Base-by-base conservation (phyloP, 441 rosid genomes). In the Populus tomentosa region DNA sequence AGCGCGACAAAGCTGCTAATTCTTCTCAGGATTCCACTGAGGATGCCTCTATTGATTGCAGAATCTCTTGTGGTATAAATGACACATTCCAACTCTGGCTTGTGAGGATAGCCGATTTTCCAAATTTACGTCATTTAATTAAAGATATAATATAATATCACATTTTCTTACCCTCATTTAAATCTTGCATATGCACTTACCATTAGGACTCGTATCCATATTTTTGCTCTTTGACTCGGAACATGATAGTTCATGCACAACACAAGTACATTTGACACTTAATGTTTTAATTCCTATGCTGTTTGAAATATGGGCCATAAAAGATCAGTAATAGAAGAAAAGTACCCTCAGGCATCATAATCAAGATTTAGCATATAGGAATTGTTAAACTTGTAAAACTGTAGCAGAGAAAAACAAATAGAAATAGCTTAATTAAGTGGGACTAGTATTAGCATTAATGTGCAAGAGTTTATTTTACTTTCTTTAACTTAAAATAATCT, bases 31-130 rank as follows among this genome's bases (percentile, higher is more conserved):
- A 90, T 76, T 74, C 85, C 75, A 88, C 84, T 69, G 98, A 95
- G 78, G 98, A 92, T 68, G 85, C 81, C 59, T 90, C 99, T 1
- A 84, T 94, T 70, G 89, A 97, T 1, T 88, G 89, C 92, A 87
- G 91, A 73, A 84, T 94, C 75, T 88, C 94, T 28, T 86, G 87
- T 23, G 99, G 98, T 96, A 90, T 42, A 13, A 36, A 24, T 1
- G 61, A 53, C 8, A 53, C 20, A 53, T 53, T 18, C 61, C 61
- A 53, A 53, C 8, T 18, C 3, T 53, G 20, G 20, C n/a, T 16
- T 16, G 61, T 53, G 30, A 28, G 30, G 61, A 53, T 53, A 53
- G n/a, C 2, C 61, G 3, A 53, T 53, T 53, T 53, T 53, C n/a
- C 61, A 53, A 53, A 53, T 6, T 53, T 5, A 53, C 61, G 6